Percentiles rank a stretch among this genome's conserved stretches.
phyloP scores from a whole-genome alignment of 176 grass and related monocot genomes.

The Aegilops longissima region DNA sequence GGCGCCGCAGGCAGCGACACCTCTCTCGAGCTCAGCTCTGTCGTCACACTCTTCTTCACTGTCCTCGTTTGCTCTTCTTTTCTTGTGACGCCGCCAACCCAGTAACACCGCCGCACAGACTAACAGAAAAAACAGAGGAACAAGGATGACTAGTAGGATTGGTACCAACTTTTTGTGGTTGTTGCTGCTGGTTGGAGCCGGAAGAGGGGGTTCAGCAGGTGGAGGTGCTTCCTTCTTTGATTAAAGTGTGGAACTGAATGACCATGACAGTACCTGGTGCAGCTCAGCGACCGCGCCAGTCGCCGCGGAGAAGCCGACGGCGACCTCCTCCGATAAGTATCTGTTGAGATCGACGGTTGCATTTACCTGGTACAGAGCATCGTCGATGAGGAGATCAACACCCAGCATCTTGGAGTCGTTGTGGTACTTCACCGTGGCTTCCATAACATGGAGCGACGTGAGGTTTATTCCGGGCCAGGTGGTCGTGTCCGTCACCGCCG shows the following conservation, averaged over 20 bases:
- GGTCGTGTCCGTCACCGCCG: background rate
- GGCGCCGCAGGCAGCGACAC: background rate
- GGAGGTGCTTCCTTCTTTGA: no score
- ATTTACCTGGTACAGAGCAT: no score
- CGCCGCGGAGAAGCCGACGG: background rate
- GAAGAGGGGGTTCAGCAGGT: no score
- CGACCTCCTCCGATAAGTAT: background rate
- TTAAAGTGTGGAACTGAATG: background rate
- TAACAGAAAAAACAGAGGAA: background rate
- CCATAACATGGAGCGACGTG: background rate
- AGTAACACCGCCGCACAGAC: background rate
- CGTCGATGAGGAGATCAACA: no score
- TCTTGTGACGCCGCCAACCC: background rate
- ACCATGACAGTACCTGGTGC: background rate
- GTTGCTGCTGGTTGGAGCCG: no score
- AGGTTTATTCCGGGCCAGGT: background rate
- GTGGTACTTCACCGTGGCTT: conserved; percentile 22
- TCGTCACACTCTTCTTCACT: background rate
- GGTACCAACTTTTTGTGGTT: no score
- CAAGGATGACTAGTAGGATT: background rate
- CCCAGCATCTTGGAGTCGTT: background rate
- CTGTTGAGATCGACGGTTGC: no score
- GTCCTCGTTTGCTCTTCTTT: background rate
- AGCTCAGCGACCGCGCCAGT: background rate
- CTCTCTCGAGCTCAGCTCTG: background rate